A percentile compares a stretch with the other conserved stretches of the same genome.
Evolutionary conservation across 2,329 filamentous ascomycete species (phyloP).

Genomic region (Penicillium sp.): DNA sequence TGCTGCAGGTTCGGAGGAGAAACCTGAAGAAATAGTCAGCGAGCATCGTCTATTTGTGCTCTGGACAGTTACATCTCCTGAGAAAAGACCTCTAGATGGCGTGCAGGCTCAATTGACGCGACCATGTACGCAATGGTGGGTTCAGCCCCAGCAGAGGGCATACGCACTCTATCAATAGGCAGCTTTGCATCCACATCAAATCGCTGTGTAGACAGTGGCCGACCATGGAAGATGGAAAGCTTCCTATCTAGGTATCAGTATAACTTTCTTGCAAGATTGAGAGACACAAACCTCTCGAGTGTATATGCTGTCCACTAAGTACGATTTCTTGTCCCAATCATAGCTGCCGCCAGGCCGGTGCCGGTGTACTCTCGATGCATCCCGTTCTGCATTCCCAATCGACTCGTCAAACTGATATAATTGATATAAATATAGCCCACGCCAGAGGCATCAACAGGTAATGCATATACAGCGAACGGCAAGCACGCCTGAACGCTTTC

Average conservation of each 20-base stretch:
- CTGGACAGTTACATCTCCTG: conserved; percentile 26
- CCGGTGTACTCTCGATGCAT: conserved; percentile 57
- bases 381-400: conserved; percentile 59
- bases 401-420: conserved; percentile 55
- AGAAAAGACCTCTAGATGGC: conserved; percentile 28
- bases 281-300: conserved; percentile 50
- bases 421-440: conserved; percentile 59
- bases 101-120: conserved; percentile 32
- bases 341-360: conserved; percentile 46
- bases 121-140: conserved; percentile 44
- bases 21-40: conserved; percentile 20
- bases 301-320: conserved; percentile 60
- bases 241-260: conserved; percentile 37
- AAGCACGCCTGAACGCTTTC: conserved; percentile 61
- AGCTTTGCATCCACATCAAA: conserved; percentile 56
- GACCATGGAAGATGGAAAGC: conserved; percentile 58
- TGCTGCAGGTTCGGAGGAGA: conserved; percentile 22
- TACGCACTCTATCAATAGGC: conserved; percentile 35
- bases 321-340: conserved; percentile 55
- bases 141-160: conserved; percentile 29
- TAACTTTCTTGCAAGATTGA: not conserved
- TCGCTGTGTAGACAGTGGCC: conserved; percentile 55
- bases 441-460: conserved; percentile 57
- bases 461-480: conserved; percentile 56
- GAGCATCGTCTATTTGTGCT: too few species aligned